phyloP scores from a whole-genome alignment of 495 filamentous ascomycete genomes.

The Lepraria neglecta region DNA sequence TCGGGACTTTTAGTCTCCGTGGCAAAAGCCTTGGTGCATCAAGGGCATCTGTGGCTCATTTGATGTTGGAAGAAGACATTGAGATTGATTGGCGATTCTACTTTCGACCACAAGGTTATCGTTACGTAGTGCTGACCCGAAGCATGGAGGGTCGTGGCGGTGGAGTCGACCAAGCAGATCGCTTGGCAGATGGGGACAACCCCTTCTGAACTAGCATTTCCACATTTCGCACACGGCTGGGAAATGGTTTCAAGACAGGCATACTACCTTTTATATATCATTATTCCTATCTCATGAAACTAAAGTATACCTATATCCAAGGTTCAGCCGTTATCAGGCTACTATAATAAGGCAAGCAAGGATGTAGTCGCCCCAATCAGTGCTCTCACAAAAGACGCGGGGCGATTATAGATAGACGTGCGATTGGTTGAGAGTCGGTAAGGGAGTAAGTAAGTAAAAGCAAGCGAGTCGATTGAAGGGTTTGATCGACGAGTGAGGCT shows the following conservation, averaged over 20 bases:
- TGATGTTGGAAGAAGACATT: not conserved
- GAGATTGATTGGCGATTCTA: not conserved
- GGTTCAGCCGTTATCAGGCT: not conserved
- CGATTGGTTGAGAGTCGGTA: not conserved
- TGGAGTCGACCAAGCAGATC: slow-evolving; percentile 1
- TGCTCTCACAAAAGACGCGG: not conserved
- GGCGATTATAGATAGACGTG: not conserved
- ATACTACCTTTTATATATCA: not conserved
- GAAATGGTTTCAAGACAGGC: not conserved
- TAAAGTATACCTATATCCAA: too few species aligned
- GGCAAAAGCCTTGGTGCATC: too few species aligned
- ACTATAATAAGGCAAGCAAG: not conserved
- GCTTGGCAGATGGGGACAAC: not conserved
- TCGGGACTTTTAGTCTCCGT: slow-evolving; percentile 5
- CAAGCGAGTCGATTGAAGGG: slow-evolving; percentile 3
- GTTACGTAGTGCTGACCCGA: slow-evolving; percentile 6
- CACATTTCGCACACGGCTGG: not conserved
- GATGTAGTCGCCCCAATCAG: not conserved
- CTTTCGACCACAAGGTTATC: not conserved
- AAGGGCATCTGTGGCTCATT: not conserved
- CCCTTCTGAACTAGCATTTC: not conserved
- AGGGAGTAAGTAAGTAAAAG: not conserved
- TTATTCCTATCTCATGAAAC: not conserved
- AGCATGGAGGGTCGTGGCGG: slow-evolving; percentile 1
- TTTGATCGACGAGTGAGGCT: slow-evolving; percentile 7